These are phyloP conservation scores for Exophiala sideris DNA, from an alignment of 2,329 filamentous ascomycete genomes.

Conservation along the genomic window DNA sequence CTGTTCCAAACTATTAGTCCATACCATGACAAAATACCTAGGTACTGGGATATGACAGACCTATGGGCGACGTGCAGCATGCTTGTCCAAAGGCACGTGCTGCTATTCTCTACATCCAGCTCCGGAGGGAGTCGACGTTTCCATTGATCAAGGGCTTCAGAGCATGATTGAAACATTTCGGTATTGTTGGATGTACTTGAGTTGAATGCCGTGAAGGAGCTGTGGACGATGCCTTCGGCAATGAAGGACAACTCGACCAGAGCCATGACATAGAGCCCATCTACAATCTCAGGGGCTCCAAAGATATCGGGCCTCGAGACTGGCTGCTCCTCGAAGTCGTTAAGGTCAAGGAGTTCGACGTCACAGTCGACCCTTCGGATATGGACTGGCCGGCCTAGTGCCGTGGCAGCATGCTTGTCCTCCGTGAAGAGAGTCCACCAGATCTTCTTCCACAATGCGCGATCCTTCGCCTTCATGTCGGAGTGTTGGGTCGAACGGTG, in stretches of 20 bases:
- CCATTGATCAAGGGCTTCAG: slow-evolving; percentile 19
- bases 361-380: slow-evolving; percentile 31
- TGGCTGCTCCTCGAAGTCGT: slow-evolving; percentile 26
- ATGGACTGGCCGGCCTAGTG: slow-evolving; percentile 29
- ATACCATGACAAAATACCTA: background rate
- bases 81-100: slow-evolving; percentile 19
- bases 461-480: slow-evolving; percentile 20
- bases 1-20: slow-evolving; percentile 2
- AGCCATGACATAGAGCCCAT: slow-evolving; percentile 21
- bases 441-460: slow-evolving; percentile 26
- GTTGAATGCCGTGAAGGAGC: slow-evolving; percentile 21
- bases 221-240: slow-evolving; percentile 17
- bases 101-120: slow-evolving; percentile 10
- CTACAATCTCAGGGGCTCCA: slow-evolving; percentile 11
- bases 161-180: slow-evolving; percentile 21
- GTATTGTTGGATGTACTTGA: slow-evolving; percentile 13
- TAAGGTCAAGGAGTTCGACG: slow-evolving; percentile 25
- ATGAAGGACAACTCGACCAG: slow-evolving; percentile 20
- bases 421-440: slow-evolving; percentile 28
- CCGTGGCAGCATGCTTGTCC: slow-evolving; percentile 19
- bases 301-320: slow-evolving; percentile 15
- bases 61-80: slow-evolving; percentile 22
- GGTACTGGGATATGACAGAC: background rate
- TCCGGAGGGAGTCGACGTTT: slow-evolving; percentile 13
- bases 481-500: slow-evolving; percentile 19